These are phyloP conservation scores for Kodamaea sp. DNA, from an alignment of 1,139 yeast species.

Conservation along the genomic window DNA sequence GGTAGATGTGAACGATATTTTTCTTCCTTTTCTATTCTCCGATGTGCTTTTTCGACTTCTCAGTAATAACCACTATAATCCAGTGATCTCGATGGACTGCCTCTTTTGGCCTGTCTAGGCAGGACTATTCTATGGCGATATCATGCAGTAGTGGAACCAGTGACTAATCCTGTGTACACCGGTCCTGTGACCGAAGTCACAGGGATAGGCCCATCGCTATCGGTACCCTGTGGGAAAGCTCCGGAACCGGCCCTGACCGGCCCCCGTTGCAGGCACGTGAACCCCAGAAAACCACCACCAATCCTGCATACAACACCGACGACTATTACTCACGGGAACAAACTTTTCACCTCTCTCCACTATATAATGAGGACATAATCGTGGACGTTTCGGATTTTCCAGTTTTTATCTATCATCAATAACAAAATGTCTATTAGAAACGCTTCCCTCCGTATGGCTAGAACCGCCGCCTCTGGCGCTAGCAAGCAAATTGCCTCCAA, in stretches of 20 bases:
- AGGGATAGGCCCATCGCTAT: neutral
- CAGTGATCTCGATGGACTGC: no score
- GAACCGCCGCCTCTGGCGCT: slow-evolving; percentile 55
- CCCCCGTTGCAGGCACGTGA: slow-evolving; percentile 4
- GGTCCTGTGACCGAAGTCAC: no score
- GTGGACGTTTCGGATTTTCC: no score
- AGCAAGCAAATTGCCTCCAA: slow-evolving; percentile 54
- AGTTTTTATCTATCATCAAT: slow-evolving; percentile 5
- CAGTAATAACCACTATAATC: no score
- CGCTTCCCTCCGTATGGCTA: slow-evolving; percentile 63
- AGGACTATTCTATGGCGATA: no score
- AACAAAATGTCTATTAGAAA: slow-evolving; percentile 59
- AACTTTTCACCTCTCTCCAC: slow-evolving; percentile 6
- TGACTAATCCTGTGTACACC: no score
- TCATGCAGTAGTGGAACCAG: no score
- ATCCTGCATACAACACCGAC: slow-evolving; percentile 7
- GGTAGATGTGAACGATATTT: no score
- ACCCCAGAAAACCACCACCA: neutral
- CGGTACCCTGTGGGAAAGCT: no score
- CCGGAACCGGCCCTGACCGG: slow-evolving; percentile 15
- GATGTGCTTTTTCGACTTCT: no score
- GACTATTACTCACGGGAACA: slow-evolving; percentile 9
- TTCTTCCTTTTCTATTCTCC: no score
- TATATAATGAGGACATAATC: slow-evolving; percentile 13
- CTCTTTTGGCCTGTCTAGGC: no score